Evolutionary conservation across 164 flowering plant genomes (phyloP).

Genomic region (Dillenia turbinata): DNA sequence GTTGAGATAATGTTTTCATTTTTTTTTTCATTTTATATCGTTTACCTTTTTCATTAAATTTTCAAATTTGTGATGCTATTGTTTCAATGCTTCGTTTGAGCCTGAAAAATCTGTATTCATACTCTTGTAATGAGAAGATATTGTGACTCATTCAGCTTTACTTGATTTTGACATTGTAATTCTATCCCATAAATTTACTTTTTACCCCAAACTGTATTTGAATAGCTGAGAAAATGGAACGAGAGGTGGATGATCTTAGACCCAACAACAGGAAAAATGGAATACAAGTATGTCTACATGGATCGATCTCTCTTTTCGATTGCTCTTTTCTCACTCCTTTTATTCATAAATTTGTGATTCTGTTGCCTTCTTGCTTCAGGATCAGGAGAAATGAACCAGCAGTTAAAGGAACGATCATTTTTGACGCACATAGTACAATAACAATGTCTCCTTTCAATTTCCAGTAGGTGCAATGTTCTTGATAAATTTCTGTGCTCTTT

Average conservation of each 20-base stretch:
- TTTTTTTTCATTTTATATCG: background rate
- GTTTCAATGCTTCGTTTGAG: background rate
- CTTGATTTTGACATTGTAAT: too few relatives aligned
- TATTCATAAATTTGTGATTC: background rate
- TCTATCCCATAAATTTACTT: too few relatives aligned
- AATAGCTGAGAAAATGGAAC: conserved; percentile 93
- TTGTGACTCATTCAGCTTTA: too few relatives aligned
- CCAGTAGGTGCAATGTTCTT: conserved; percentile 52
- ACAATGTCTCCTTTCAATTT: conserved; percentile 88
- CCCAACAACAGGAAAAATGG: conserved; percentile 97
- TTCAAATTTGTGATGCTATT: too few relatives aligned
- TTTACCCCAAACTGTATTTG: background rate
- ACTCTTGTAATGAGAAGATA: too few relatives aligned
- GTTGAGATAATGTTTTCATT: too few relatives aligned
- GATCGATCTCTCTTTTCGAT: background rate
- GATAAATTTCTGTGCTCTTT: conserved; percentile 2
- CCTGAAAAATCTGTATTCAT: too few relatives aligned
- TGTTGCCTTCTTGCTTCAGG: conserved; percentile 34
- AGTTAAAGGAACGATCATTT: conserved; percentile 77
- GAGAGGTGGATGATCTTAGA: conserved; percentile 96
- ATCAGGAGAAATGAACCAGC: conserved; percentile 77
- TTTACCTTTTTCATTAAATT: too few relatives aligned
- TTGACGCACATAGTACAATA: conserved; percentile 87
- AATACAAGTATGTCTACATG: conserved; percentile 71
- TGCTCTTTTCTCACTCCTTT: conserved; percentile 1